Evolutionary conservation across 2,329 filamentous ascomycete genomes (phyloP).

Genomic region (Claviceps arundinis): DNA sequence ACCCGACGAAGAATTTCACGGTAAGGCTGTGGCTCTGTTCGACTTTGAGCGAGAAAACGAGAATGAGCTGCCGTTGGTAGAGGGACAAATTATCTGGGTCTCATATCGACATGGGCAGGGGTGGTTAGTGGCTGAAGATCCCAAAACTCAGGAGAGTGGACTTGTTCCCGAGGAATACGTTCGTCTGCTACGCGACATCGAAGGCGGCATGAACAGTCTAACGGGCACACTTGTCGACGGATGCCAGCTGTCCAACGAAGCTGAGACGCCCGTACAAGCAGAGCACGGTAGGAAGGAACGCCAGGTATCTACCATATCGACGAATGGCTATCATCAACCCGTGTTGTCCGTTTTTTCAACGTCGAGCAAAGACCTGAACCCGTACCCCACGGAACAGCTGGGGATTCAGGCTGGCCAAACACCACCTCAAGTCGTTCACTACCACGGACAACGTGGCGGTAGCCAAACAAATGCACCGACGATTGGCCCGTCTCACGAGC

Average conservation of each 20-base stretch:
- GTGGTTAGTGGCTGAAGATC: slow-evolving; percentile 94
- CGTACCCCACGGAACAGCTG: slow-evolving; percentile 51
- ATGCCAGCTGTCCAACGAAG: slow-evolving; percentile 39
- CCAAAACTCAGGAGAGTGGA: slow-evolving; percentile 84
- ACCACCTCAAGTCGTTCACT: slow-evolving; percentile 53
- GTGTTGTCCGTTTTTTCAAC: slow-evolving; percentile 58
- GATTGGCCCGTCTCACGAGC: slow-evolving; percentile 36
- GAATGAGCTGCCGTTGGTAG: slow-evolving; percentile 82
- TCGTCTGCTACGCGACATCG: slow-evolving; percentile 79
- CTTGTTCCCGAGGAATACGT: slow-evolving; percentile 96
- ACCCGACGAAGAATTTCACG: slow-evolving; percentile 94
- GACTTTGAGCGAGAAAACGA: slow-evolving; percentile 93
- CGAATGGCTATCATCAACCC: slow-evolving; percentile 56
- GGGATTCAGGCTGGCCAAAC: slow-evolving; percentile 49
- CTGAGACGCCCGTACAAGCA: slow-evolving; percentile 47
- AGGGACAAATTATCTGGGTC: slow-evolving; percentile 93
- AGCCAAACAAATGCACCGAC: slow-evolving; percentile 55
- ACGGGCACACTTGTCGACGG: slow-evolving; percentile 46
- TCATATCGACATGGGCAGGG: slow-evolving; percentile 93
- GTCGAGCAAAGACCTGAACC: slow-evolving; percentile 55
- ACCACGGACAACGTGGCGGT: slow-evolving; percentile 53
- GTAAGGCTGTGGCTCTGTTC: slow-evolving; percentile 88
- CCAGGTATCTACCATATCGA: slow-evolving; percentile 30
- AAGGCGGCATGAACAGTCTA: slow-evolving; percentile 70
- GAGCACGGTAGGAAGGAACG: slow-evolving; percentile 36